Conservation (phyloP, 2,329 filamentous ascomycete species). For the Xylaria digitata region DNA sequence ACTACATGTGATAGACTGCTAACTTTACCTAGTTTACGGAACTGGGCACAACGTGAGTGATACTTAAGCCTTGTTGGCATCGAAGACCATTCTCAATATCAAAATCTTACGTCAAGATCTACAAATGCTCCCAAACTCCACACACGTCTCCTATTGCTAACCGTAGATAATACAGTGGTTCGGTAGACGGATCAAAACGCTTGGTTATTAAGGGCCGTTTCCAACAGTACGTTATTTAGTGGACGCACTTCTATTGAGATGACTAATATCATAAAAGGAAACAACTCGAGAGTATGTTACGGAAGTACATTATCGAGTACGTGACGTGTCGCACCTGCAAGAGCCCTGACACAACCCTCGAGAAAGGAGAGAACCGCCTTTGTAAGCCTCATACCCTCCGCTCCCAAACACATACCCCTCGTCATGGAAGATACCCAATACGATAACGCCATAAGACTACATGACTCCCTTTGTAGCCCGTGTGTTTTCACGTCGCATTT, state of each 20-base stretch:
- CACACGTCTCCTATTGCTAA: conserved; percentile 16
- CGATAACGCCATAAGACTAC: not conserved
- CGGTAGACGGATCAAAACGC: conserved; percentile 90
- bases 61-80: not conserved
- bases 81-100: not conserved
- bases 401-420: not conserved
- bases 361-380: conserved; percentile 98
- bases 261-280: conserved; percentile 48
- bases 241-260: conserved; percentile 73
- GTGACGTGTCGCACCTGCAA: conserved; percentile 99
- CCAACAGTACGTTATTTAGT: conserved; percentile 75
- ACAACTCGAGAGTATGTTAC: conserved; percentile 40
- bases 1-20: not conserved
- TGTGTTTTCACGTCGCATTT: not conserved
- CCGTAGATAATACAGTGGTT: conserved; percentile 63
- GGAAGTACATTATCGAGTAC: conserved; percentile 77
- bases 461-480: not conserved
- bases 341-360: conserved; percentile 92
- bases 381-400: conserved; percentile 53
- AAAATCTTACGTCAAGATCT: not conserved
- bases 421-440: not conserved
- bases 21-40: conserved; percentile 75
- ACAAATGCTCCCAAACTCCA: not conserved
- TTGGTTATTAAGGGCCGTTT: conserved; percentile 99
- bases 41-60: conserved; percentile 80